Evolutionary conservation across 371 early-diverging fungal genomes (phyloP), one percentile per base, ranked within the genome.

Genomic region (Mucor lusitanicus): DNA sequence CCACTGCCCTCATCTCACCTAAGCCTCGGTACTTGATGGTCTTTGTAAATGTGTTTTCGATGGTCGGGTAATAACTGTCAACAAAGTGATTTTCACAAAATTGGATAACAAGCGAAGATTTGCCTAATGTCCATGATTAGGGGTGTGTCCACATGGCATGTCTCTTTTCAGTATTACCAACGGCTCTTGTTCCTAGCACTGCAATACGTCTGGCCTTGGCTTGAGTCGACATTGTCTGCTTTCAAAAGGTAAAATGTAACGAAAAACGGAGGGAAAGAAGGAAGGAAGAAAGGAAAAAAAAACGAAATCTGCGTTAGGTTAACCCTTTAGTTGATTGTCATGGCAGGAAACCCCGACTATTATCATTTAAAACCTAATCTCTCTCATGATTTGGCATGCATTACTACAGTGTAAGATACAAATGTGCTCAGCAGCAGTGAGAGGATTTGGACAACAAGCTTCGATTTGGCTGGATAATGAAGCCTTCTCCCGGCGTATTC

Each of bases 51-150:
- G 94, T 93, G 72, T 91, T 93, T 77, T 95, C 96, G 69, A 98
- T 96, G 11, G 69, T 69, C 9, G 69, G 69, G 48, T 94, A 95
- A 71, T 98, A 97, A 50, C 91, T 90, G 61, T 95, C 96, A 23
- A 91, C 91, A 79, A 94, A 97, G 65, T 94, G 94, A 72, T 93
- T 91, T 63, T 96, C 96, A 57, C 95, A 94, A 78, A 95, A 98
- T 77, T 96, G 95, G 70, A 95, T 88, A 33, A 94, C 95, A 60
- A 96, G 86, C 7, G 96, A 94, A 3, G 95, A 95, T 87, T 95
- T 93, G 46, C 92, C 93, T 90, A 80, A 59, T 19, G 7, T 25
- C 11, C 13, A 53, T 53, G 3, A 3, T 44, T 9, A 55, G 21
- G 35, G 53, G 11, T 42, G 21, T 64, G 21, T n/a, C 15, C 17